Conservation (phyloP, 31 red algal species). For the Odonthalia washingtoniensis region DNA sequence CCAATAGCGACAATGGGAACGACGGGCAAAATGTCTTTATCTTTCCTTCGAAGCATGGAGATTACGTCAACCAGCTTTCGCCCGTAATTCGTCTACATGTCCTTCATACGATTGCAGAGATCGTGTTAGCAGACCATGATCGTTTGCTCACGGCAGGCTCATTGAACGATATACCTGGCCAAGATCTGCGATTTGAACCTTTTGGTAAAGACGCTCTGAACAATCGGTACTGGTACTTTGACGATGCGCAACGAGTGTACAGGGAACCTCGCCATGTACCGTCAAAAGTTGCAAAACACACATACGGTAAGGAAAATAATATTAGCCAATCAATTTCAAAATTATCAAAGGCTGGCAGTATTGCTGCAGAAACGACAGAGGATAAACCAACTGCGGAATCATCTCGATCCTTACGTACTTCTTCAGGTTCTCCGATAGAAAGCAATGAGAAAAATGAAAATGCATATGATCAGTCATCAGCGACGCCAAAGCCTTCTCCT, state of each 20-base stretch:
- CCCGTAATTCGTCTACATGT: constrained; percentile 44
- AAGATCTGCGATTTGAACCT: constrained; percentile 43
- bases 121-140: constrained; percentile 66
- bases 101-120: constrained; percentile 65
- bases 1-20: neutral
- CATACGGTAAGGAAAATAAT: too few species aligned
- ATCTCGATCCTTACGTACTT: too few species aligned
- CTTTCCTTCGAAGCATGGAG: constrained; percentile 53
- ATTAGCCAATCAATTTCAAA: neutral
- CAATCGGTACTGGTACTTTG: constrained; percentile 82
- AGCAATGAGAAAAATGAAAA: neutral
- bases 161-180: constrained; percentile 4
- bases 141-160: constrained; percentile 59
- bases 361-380: neutral
- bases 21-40: neutral
- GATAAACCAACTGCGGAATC: too few species aligned
- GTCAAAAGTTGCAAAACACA: too few species aligned
- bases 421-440: neutral
- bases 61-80: constrained; percentile 27
- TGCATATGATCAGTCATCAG: neutral
- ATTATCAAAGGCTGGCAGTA: neutral
- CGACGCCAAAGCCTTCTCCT: neutral
- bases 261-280: too few species aligned
- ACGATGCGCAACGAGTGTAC: constrained; percentile 67
- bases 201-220: constrained; percentile 65